Evolutionary conservation across 192 early-diverging fungal species (phyloP).

Genomic region (Coemansia sp.): DNA sequence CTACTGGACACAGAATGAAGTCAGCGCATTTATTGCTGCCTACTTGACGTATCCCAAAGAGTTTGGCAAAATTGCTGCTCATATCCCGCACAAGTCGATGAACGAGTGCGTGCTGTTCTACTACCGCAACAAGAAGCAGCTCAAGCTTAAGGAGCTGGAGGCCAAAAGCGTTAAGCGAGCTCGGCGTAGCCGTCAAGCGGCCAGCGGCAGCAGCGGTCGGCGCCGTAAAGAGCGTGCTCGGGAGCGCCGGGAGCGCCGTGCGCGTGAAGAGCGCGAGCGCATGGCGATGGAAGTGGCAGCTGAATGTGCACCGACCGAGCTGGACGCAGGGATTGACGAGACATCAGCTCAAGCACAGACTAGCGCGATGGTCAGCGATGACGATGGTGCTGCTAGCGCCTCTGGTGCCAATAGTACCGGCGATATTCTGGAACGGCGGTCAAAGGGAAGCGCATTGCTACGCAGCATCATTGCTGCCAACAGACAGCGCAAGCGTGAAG

Average conservation of each 20-base stretch:
- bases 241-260: slow-evolving; percentile 32
- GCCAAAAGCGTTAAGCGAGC: slow-evolving; percentile 29
- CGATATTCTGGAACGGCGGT: slow-evolving; percentile 21
- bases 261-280: slow-evolving; percentile 33
- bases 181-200: slow-evolving; percentile 49
- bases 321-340: not conserved
- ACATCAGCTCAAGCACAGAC: not conserved
- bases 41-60: slow-evolving; percentile 72
- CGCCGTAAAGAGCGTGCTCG: slow-evolving; percentile 50
- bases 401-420: not conserved
- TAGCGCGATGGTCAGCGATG: slow-evolving; percentile 10
- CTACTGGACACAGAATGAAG: slow-evolving; percentile 66
- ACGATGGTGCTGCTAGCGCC: slow-evolving; percentile 11
- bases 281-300: slow-evolving; percentile 38
- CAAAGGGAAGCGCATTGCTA: slow-evolving; percentile 36
- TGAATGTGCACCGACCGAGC: slow-evolving; percentile 11
- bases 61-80: slow-evolving; percentile 69
- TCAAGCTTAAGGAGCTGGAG: slow-evolving; percentile 67
- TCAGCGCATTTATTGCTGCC: slow-evolving; percentile 60
- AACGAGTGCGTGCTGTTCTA: slow-evolving; percentile 74
- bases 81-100: slow-evolving; percentile 62
- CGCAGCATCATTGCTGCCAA: slow-evolving; percentile 47
- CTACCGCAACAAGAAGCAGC: slow-evolving; percentile 74
- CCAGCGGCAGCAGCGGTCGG: slow-evolving; percentile 18
- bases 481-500: slow-evolving; percentile 32